Conservation (phyloP, 495 filamentous ascomycete species). For the Lasiosphaeriaceae sp. region DNA sequence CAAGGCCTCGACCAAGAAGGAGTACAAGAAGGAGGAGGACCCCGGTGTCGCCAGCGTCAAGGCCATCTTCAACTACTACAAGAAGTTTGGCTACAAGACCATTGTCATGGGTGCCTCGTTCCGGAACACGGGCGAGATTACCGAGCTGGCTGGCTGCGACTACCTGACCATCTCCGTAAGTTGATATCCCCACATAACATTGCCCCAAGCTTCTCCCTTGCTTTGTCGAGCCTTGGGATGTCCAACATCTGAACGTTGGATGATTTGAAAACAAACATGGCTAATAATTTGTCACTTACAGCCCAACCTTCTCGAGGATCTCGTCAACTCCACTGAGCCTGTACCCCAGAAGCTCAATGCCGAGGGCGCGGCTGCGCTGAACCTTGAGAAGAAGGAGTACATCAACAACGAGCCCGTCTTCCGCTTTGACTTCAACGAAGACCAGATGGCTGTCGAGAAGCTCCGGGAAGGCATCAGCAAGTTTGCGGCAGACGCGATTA, state of each 20-base stretch:
- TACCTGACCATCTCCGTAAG: slow-evolving; percentile 96
- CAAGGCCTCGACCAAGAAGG: slow-evolving; percentile 93
- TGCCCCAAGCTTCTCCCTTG: no score
- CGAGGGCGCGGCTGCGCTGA: slow-evolving; percentile 55
- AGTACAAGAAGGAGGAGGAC: slow-evolving; percentile 83
- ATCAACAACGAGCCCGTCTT: slow-evolving; percentile 83
- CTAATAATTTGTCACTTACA: slow-evolving; percentile 28
- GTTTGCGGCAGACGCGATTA: slow-evolving; percentile 93
- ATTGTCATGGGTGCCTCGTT: slow-evolving; percentile 99
- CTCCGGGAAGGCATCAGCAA: slow-evolving; percentile 97
- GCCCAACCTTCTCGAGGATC: slow-evolving; percentile 91
- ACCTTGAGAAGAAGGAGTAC: slow-evolving; percentile 87
- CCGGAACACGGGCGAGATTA: slow-evolving; percentile 93
- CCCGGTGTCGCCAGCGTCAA: slow-evolving; percentile 95
- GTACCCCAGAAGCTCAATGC: slow-evolving; percentile 94
- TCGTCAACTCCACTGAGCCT: slow-evolving; percentile 70
- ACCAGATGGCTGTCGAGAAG: slow-evolving; percentile 98
- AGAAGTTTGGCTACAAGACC: slow-evolving; percentile 98
- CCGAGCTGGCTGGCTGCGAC: slow-evolving; percentile 95
- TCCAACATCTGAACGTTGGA: no score
- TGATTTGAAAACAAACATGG: background rate
- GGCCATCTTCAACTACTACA: slow-evolving; percentile 99
- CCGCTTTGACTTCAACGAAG: slow-evolving; percentile 99
- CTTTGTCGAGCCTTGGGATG: no score
- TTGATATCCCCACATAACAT: slow-evolving; percentile 6